Conservation (phyloP, 306 rosid genomes). For the Oemleria cerasiformis region DNA sequence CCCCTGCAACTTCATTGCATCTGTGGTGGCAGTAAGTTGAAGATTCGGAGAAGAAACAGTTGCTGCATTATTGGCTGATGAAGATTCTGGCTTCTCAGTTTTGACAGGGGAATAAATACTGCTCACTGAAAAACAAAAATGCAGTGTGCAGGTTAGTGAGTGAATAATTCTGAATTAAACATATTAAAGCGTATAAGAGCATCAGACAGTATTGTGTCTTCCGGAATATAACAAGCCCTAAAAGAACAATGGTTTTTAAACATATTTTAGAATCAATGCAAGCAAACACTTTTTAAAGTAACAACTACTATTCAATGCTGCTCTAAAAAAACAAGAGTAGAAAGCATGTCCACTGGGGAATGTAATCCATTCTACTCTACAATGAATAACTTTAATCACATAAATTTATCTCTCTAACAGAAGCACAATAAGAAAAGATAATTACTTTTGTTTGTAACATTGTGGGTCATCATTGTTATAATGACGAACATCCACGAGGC, state of each 20-base stretch:
- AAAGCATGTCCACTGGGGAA: neutral
- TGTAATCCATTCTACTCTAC: neutral
- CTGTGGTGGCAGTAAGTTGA: constrained; percentile 17
- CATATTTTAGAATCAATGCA: neutral
- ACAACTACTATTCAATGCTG: neutral
- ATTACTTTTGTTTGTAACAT: neutral
- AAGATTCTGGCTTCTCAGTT: constrained; percentile 20
- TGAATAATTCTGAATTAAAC: neutral
- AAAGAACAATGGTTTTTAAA: neutral
- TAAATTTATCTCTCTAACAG: neutral
- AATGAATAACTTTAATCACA: neutral
- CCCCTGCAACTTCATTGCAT: constrained; percentile 24
- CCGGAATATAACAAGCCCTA: neutral
- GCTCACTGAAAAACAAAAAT: constrained; percentile 7
- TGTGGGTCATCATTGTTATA: neutral
- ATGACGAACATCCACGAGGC: neutral
- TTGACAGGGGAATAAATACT: constrained; percentile 1
- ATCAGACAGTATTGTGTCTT: neutral
- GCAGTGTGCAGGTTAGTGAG: neutral
- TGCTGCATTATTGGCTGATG: constrained; percentile 3
- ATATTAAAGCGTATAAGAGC: neutral
- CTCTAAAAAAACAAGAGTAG: neutral
- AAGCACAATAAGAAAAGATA: neutral
- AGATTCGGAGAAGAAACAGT: constrained; percentile 16
- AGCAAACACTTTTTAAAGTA: neutral